Conservation (phyloP, 352 stramenopile species). For the Phytophthora rubi region DNA sequence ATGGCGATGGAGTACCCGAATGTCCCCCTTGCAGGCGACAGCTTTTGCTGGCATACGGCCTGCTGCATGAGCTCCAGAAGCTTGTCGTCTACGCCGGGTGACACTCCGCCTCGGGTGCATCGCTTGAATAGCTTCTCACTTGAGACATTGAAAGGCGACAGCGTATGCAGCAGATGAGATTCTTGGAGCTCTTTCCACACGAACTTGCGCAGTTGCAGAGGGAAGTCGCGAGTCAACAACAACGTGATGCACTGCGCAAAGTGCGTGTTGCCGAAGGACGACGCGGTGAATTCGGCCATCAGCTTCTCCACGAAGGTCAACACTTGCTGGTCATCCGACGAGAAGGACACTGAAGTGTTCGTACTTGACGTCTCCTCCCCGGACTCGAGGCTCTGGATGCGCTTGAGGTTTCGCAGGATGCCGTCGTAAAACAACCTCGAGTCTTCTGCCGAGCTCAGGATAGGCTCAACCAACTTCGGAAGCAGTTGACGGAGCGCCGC, state of each 20-base stretch:
- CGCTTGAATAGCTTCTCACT: conserved; percentile 37
- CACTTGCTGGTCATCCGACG: conserved; percentile 58
- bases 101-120: conserved; percentile 36
- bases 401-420: conserved; percentile 56
- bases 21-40: conserved; percentile 40
- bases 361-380: conserved; percentile 3
- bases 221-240: conserved; percentile 64
- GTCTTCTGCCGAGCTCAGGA: conserved; percentile 34
- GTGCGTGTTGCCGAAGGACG: conserved; percentile 69
- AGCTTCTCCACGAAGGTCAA: conserved; percentile 75
- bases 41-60: conserved; percentile 42
- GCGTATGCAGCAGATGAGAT: conserved; percentile 56
- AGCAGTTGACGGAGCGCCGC: conserved; percentile 56
- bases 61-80: conserved; percentile 58
- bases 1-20: conserved; percentile 73
- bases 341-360: conserved; percentile 33
- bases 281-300: conserved; percentile 68
- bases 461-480: conserved; percentile 46
- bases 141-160: conserved; percentile 47
- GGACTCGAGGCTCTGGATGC: conserved; percentile 54
- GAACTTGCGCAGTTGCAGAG: conserved; percentile 58
- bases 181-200: conserved; percentile 77
- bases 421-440: conserved; percentile 49
- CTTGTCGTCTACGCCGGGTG: conserved; percentile 42
- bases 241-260: conserved; percentile 75